A percentile compares a stretch with the other conserved stretches of the same genome.
phyloP scores from a whole-genome alignment of 495 filamentous ascomycete species.

The Daldinia vernicosa region DNA sequence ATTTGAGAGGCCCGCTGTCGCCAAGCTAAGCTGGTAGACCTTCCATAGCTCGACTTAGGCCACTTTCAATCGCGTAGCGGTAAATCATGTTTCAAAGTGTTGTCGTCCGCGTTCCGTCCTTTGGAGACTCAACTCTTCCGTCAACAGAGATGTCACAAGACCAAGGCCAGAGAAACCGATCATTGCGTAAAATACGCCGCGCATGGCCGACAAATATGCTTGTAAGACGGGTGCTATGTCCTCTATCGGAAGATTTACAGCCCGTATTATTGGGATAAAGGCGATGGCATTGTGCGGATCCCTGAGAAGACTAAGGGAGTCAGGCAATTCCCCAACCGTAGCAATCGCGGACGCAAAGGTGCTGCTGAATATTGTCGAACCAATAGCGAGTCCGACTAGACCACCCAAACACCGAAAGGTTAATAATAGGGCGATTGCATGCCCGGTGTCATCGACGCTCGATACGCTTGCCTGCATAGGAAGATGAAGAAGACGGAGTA shows the following conservation, averaged over 20 bases:
- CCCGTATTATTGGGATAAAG: conserved; percentile 35
- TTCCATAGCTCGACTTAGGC: neutral
- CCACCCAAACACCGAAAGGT: conserved; percentile 53
- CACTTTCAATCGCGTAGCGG: neutral
- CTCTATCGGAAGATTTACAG: conserved; percentile 24
- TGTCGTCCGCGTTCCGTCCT: conserved; percentile 35
- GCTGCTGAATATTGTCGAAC: conserved; percentile 45
- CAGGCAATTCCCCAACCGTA: conserved; percentile 24
- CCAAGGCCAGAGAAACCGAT: conserved; percentile 34
- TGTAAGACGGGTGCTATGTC: conserved; percentile 20
- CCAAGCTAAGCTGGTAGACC: neutral
- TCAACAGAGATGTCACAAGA: conserved; percentile 32
- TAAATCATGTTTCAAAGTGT: conserved; percentile 25
- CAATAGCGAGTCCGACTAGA: conserved; percentile 51
- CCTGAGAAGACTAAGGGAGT: conserved; percentile 12
- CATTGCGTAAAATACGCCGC: conserved; percentile 39
- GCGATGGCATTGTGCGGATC: conserved; percentile 31
- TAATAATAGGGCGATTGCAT: conserved; percentile 50
- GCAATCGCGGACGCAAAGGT: conserved; percentile 39
- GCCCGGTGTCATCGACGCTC: conserved; percentile 51
- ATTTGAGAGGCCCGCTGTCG: neutral
- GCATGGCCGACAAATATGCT: conserved; percentile 29
- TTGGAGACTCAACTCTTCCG: conserved; percentile 32
- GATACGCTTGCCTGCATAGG: conserved; percentile 52
- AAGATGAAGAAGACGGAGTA: conserved; percentile 39